These are phyloP conservation scores for Talaromyces sp. DNA, from an alignment of 2,329 filamentous ascomycete genomes.

Conservation along the genomic window DNA sequence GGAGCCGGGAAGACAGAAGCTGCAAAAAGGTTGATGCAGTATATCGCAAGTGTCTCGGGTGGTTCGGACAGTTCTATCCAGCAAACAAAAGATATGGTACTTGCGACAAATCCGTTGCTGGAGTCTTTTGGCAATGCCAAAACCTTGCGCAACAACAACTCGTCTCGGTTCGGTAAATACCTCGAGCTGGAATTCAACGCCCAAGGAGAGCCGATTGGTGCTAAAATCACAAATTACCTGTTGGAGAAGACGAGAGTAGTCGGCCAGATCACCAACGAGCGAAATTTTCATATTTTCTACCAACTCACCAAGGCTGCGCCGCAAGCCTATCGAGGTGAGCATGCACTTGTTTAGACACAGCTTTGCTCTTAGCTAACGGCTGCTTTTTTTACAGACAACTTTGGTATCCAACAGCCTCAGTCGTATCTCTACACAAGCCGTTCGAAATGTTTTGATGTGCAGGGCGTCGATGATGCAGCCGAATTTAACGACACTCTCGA, in stretches of 20 bases:
- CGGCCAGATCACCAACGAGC: slow-evolving; percentile 89
- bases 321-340: slow-evolving; percentile 65
- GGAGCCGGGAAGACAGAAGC: slow-evolving; percentile 98
- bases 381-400: slow-evolving; percentile 53
- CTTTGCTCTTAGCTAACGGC: not conserved
- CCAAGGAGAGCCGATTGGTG: slow-evolving; percentile 86
- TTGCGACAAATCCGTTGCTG: slow-evolving; percentile 92
- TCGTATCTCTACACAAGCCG: slow-evolving; percentile 90
- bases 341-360: not conserved
- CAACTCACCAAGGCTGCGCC: slow-evolving; percentile 95
- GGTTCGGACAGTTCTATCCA: slow-evolving; percentile 81
- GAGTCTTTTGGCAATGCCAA: slow-evolving; percentile 99
- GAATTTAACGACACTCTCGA: slow-evolving; percentile 88
- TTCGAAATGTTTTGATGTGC: slow-evolving; percentile 91
- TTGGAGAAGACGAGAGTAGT: slow-evolving; percentile 94
- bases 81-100: slow-evolving; percentile 98
- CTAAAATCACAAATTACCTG: slow-evolving; percentile 97
- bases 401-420: slow-evolving; percentile 84
- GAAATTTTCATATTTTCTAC: slow-evolving; percentile 99
- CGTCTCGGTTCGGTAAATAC: slow-evolving; percentile 96
- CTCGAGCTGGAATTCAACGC: slow-evolving; percentile 93
- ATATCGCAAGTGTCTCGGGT: slow-evolving; percentile 94
- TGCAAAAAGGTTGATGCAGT: slow-evolving; percentile 98
- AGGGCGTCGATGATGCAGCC: slow-evolving; percentile 83
- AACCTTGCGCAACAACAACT: slow-evolving; percentile 97